Percentiles rank a stretch among this genome's conserved stretches.
Evolutionary conservation across 129 eudicot species (phyloP).

Genomic region (Deinandra increscens): DNA sequence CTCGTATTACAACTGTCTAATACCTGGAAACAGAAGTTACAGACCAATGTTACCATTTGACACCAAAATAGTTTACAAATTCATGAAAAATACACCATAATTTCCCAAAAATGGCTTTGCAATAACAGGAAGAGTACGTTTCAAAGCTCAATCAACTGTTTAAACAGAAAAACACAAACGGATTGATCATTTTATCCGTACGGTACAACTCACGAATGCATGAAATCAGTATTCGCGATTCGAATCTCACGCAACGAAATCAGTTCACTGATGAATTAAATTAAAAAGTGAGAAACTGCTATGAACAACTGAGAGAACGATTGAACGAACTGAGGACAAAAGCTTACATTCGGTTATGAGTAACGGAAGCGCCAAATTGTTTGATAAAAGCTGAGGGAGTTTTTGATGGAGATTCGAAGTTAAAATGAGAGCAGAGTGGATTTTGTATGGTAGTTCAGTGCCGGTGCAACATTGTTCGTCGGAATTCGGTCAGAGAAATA

Average conservation of each 20-base stretch:
- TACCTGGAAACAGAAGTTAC: not conserved
- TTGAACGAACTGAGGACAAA: conserved; percentile 2
- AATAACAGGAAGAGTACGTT: not conserved
- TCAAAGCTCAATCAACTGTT: not conserved
- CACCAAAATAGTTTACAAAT: not conserved
- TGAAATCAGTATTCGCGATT: not conserved
- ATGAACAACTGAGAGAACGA: not conserved
- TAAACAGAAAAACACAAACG: not conserved
- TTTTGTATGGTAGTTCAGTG: conserved; percentile 17
- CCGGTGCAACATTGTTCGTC: conserved; percentile 14
- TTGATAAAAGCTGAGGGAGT: not conserved
- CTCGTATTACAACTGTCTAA: conserved; percentile 10
- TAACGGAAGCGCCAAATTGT: not conserved
- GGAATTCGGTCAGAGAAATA: conserved; percentile 13
- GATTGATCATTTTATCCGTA: not conserved
- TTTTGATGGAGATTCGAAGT: conserved; percentile 1
- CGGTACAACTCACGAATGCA: not conserved
- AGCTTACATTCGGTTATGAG: conserved; percentile 4
- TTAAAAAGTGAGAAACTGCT: not conserved
- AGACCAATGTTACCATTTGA: not conserved
- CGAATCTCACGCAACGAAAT: not conserved
- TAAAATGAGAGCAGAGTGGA: not conserved
- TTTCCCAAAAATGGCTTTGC: not conserved
- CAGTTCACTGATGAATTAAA: not conserved
- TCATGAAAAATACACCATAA: not conserved